These are phyloP conservation scores for Beauveria scarabaeidicola DNA, from an alignment of 2,329 filamentous ascomycete species.

Conservation along the genomic window DNA sequence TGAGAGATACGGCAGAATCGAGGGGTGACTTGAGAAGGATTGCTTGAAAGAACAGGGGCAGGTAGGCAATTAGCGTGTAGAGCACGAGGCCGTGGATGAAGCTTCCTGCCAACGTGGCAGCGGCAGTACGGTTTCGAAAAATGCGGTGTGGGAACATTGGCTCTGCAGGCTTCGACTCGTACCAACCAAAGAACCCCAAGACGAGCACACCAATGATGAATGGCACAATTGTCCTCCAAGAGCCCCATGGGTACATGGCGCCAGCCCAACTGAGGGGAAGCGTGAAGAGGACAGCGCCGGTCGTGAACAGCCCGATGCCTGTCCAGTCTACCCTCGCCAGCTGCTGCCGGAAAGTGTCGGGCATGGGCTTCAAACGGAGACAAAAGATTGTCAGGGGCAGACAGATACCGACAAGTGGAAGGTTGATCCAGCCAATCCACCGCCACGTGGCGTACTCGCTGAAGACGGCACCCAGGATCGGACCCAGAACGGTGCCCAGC, in stretches of 20 bases:
- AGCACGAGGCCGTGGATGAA: slow-evolving; percentile 25
- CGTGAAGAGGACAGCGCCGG: slow-evolving; percentile 18
- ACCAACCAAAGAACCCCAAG: slow-evolving; percentile 21
- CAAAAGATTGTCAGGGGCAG: slow-evolving; percentile 18
- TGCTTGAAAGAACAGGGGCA: slow-evolving; percentile 27
- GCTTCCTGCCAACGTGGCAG: slow-evolving; percentile 17
- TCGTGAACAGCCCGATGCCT: slow-evolving; percentile 21
- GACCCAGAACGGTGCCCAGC: slow-evolving; percentile 17
- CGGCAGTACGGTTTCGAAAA: slow-evolving; percentile 19
- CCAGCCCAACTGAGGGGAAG: slow-evolving; percentile 28
- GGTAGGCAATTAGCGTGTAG: slow-evolving; percentile 22
- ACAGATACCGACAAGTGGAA: slow-evolving; percentile 20
- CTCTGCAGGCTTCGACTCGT: slow-evolving; percentile 20
- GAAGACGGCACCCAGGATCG: slow-evolving; percentile 21
- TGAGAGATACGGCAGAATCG: slow-evolving; percentile 19
- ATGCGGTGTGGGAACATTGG: slow-evolving; percentile 26
- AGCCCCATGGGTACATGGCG: slow-evolving; percentile 24
- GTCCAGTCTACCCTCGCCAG: slow-evolving; percentile 27
- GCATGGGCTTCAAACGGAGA: slow-evolving; percentile 13
- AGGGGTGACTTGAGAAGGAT: slow-evolving; percentile 22
- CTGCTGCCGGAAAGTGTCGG: neutral
- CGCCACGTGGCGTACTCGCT: slow-evolving; percentile 18
- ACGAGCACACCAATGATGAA: slow-evolving; percentile 21
- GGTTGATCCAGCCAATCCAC: slow-evolving; percentile 28
- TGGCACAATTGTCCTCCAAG: slow-evolving; percentile 25